Evolutionary conservation across 768 basidiomycete species (phyloP).

Genomic region (Austroboletus festivus): DNA sequence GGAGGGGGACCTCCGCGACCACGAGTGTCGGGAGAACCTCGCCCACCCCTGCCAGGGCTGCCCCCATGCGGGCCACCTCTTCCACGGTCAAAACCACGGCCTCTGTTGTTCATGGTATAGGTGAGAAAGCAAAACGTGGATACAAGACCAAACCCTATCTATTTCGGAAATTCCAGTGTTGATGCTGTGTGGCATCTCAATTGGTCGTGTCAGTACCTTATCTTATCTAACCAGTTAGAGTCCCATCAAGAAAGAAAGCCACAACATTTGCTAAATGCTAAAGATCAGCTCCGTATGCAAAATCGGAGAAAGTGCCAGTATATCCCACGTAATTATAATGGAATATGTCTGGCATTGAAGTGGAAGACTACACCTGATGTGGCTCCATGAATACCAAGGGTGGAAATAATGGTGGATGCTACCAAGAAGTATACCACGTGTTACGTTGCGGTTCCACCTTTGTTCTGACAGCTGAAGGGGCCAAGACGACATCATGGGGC

Average conservation of each 20-base stretch:
- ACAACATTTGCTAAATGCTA: too few relatives aligned
- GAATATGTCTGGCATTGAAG: too few relatives aligned
- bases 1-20: slow-evolving; percentile 28
- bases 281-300: background rate
- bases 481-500: too few relatives aligned
- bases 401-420: background rate
- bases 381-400: background rate
- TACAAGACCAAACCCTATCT: too few relatives aligned
- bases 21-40: slow-evolving; percentile 28
- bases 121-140: background rate
- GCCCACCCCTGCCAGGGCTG: slow-evolving; percentile 29
- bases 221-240: too few relatives aligned
- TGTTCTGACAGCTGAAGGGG: too few relatives aligned
- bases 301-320: too few relatives aligned
- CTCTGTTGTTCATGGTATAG: slow-evolving; percentile 36
- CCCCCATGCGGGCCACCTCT: slow-evolving; percentile 30
- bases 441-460: background rate
- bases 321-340: too few relatives aligned
- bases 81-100: slow-evolving; percentile 40
- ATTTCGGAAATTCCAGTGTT: too few relatives aligned
- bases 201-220: too few relatives aligned
- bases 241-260: too few relatives aligned
- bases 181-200: too few relatives aligned
- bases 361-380: background rate
- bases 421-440: background rate